Conservation (phyloP, 148 eudicot species). For the Nyssa sinensis region DNA sequence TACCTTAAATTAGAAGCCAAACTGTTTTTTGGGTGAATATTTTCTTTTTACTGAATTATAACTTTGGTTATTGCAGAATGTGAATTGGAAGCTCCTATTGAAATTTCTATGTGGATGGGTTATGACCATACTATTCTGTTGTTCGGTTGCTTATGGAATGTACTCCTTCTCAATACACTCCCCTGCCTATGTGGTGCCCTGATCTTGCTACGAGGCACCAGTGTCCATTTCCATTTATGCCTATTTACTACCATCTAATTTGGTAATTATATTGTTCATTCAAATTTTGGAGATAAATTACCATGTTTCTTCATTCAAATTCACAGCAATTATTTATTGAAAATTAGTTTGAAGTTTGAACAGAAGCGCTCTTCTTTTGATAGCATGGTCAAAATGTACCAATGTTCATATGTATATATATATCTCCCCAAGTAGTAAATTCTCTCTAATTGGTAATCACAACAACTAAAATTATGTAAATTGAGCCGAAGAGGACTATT, state of each 20-base stretch:
- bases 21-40: background rate
- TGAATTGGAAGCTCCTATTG: constrained; percentile 10
- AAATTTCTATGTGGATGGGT: constrained; percentile 10
- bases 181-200: constrained; percentile 12
- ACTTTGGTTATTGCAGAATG: constrained; percentile 10
- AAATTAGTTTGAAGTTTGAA: no score
- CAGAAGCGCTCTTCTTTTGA: no score
- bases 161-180: constrained; percentile 9
- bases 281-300: background rate
- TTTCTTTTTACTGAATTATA: background rate
- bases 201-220: background rate
- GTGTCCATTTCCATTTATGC: background rate
- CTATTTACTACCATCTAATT: background rate
- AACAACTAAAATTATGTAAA: background rate
- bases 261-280: background rate
- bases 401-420: background rate
- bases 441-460: background rate
- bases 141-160: constrained; percentile 9
- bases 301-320: background rate
- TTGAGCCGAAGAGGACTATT: no score
- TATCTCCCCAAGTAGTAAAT: no score
- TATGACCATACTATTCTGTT: constrained; percentile 3
- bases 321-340: background rate
- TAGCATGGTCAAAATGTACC: background rate
- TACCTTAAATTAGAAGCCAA: background rate